Conservation (phyloP, 2,329 filamentous ascomycete genomes). For the Fusarium chlamydosporum region DNA sequence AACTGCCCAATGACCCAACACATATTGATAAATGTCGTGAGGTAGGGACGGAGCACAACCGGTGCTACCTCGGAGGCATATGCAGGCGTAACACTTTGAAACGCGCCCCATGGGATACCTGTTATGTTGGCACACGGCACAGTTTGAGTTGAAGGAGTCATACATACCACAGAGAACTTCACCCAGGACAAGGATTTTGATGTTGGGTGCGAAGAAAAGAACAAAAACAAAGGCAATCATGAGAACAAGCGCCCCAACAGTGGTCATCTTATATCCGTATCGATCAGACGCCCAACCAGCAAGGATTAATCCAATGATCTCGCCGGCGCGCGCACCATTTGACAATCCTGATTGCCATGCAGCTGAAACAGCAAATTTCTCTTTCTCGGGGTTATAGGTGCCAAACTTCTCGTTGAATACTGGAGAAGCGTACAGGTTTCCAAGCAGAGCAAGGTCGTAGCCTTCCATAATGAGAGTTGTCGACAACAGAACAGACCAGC, state of each 20-base stretch:
- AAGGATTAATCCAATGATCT: conserved; percentile 68
- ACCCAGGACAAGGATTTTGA: conserved; percentile 63
- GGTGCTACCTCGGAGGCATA: conserved; percentile 68
- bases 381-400: conserved; percentile 51
- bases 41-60: conserved; percentile 64
- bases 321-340: conserved; percentile 67
- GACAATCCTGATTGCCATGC: conserved; percentile 70
- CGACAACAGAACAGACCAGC: conserved; percentile 63
- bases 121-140: conserved; percentile 27
- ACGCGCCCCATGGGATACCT: conserved; percentile 68
- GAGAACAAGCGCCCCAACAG: conserved; percentile 61
- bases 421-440: conserved; percentile 64
- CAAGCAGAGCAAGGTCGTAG: conserved; percentile 65
- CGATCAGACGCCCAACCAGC: conserved; percentile 67
- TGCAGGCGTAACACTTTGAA: conserved; percentile 66
- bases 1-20: conserved; percentile 71
- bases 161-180: conserved; percentile 60
- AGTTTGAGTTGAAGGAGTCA: background rate
- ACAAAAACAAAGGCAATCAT: conserved; percentile 68
- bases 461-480: conserved; percentile 66
- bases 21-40: conserved; percentile 70
- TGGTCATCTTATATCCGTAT: conserved; percentile 65
- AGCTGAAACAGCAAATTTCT: conserved; percentile 64
- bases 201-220: conserved; percentile 65
- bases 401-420: conserved; percentile 64